Conservation (phyloP, 768 basidiomycete species). For the Tulasnella sp. region DNA sequence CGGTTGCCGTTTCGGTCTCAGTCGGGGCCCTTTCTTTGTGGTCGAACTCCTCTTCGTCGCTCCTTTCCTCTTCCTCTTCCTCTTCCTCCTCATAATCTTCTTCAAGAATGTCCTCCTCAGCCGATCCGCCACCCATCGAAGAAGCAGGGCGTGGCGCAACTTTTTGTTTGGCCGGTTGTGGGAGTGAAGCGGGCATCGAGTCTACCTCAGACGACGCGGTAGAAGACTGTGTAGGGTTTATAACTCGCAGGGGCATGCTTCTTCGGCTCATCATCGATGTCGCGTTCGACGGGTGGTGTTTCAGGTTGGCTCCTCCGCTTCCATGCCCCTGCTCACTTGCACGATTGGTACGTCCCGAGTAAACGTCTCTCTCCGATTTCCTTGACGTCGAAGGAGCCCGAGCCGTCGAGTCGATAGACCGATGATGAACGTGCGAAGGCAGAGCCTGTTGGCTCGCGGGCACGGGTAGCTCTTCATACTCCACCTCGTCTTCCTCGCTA, state of each 20-base stretch:
- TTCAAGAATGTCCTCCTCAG: background rate
- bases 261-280: background rate
- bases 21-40: background rate
- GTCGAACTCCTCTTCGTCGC: background rate
- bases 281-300: background rate
- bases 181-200: background rate
- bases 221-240: background rate
- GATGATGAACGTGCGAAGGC: background rate
- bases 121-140: background rate
- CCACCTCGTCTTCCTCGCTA: background rate
- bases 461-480: background rate
- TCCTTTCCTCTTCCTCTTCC: background rate
- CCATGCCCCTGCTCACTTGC: background rate
- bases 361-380: conserved; percentile 3
- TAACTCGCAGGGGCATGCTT: background rate
- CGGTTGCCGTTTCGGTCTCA: background rate
- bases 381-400: background rate
- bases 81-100: background rate
- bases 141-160: background rate
- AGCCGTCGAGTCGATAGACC: background rate
- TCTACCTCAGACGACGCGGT: background rate
- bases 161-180: background rate
- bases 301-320: background rate
- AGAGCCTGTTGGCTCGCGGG: background rate
- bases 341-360: background rate